phyloP scores from a whole-genome alignment of 805 yeast genomes.

The Hanseniaspora valbyensis region DNA sequence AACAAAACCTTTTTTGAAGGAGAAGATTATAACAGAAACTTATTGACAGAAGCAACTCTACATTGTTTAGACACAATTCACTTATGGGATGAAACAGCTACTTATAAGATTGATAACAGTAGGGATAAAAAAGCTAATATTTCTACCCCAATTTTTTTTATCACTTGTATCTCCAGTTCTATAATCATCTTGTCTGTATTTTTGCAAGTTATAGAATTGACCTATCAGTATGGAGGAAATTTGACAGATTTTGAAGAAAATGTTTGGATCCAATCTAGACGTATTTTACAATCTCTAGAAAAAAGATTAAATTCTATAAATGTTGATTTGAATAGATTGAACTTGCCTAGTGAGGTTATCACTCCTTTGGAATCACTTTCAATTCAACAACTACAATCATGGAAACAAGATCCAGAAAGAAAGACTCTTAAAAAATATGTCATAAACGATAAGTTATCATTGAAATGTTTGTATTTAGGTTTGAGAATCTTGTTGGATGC shows the following conservation, averaged over 20 bases:
- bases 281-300: conserved; percentile 50
- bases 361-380: conserved; percentile 17
- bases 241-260: conserved; percentile 44
- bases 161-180: conserved; percentile 58
- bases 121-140: conserved; percentile 58
- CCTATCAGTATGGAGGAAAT: conserved; percentile 26
- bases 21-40: conserved; percentile 43
- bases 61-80: conserved; percentile 49
- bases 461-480: conserved; percentile 54
- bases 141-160: conserved; percentile 65
- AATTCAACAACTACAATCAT: conserved; percentile 39
- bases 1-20: conserved; percentile 11
- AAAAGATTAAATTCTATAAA: conserved; percentile 26
- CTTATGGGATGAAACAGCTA: conserved; percentile 63
- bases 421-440: conserved; percentile 40
- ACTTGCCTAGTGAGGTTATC: conserved; percentile 41
- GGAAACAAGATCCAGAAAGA: conserved; percentile 32
- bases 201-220: conserved; percentile 44
- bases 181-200: conserved; percentile 54
- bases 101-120: conserved; percentile 36
- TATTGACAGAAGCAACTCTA: conserved; percentile 50
- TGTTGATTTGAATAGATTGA: conserved; percentile 2
- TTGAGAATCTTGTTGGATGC: conserved; percentile 72
- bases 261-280: conserved; percentile 55
- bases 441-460: conserved; percentile 39